Evolutionary conservation across 108 stramenopile genomes (phyloP), one percentile per base, ranked within the genome.

Genomic region (Pinguiococcus pyrenoidosus): DNA sequence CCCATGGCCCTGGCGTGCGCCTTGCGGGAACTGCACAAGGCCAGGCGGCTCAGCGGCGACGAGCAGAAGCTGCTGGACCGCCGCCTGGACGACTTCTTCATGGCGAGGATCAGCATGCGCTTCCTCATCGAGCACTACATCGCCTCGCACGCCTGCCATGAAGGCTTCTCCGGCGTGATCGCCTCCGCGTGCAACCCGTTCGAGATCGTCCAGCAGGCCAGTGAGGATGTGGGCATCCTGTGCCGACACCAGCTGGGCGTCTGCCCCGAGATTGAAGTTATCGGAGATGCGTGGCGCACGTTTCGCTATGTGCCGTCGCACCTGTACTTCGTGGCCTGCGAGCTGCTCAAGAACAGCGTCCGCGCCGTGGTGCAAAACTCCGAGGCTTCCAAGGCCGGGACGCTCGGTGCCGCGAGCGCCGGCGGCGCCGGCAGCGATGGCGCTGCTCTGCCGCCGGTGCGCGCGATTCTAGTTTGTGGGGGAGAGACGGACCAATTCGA

Each of bases 321-420:
- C 41, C 43, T 59, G 9, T 59, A 59, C 49, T 59, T 51, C 58
- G 51, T 59, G 29, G 20, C 51, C 29, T 17, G 49, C 29, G 58
- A 59, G 41, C 49, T 59, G 47, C 58, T 59, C 26, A 59, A 59
- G 49, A 59, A 59, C 58, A 59, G 58, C 34, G 50, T 48, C 49
- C 22, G 58, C 23, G 58, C 58, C 4, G 51, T 49, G 1, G 58
- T 47, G 14, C 49, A 48, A 40, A 48, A 59, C 34, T 5, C n/a
- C n/a, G n/a, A n/a, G n/a, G n/a, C n/a, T n/a, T n/a, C n/a, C n/a
- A n/a, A n/a, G n/a, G n/a, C n/a, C n/a, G n/a, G n/a, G n/a, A n/a
- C n/a, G n/a, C n/a, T 17, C 6, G 29, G 58, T 4, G 22, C 20
- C 10, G 22, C 3, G 16, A 14, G 14, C 32, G 33, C 10, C 24